A percentile compares a stretch with the other conserved stretches of the same genome.
phyloP scores from a whole-genome alignment of 1,284 basidiomycete genomes.

The Mycosarcoma mackinlayi region DNA sequence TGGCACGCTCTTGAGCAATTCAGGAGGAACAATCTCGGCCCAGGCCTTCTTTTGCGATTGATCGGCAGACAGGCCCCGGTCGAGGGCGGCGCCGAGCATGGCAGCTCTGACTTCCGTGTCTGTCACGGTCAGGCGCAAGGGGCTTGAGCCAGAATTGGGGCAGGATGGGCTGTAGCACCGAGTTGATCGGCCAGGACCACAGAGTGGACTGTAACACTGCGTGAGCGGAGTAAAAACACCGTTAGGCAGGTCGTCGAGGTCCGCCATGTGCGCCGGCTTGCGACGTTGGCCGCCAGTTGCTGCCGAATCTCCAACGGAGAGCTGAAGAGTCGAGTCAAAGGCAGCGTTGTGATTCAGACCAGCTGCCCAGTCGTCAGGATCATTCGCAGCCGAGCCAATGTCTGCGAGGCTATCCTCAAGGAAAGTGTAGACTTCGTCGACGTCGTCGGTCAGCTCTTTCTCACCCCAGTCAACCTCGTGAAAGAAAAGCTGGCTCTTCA shows the following conservation, averaged over 20 bases:
- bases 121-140: conserved; percentile 22
- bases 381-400: conserved; percentile 13
- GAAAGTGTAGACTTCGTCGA: conserved; percentile 96
- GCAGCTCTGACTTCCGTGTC: conserved; percentile 9
- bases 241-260: conserved; percentile 80
- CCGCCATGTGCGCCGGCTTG: conserved; percentile 70
- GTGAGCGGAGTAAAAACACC: conserved; percentile 97
- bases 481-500: conserved; percentile 93
- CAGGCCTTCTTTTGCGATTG: conserved; percentile 74
- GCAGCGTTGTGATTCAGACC: conserved; percentile 26
- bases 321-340: conserved; percentile 32
- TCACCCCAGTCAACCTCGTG: conserved; percentile 97
- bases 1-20: conserved; percentile 77
- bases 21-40: conserved; percentile 77
- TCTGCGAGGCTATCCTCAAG: conserved; percentile 76
- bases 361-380: conserved; percentile 39
- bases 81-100: conserved; percentile 13
- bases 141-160: conserved; percentile 39
- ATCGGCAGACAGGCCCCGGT: conserved; percentile 14
- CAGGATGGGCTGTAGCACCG: conserved; percentile 58
- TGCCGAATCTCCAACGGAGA: conserved; percentile 22
- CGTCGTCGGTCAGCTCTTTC: conserved; percentile 83
- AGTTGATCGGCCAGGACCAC: conserved; percentile 71
- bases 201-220: conserved; percentile 97
- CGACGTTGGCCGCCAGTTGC: conserved; percentile 8